Evolutionary conservation across 139 green algal genomes (phyloP).

Genomic region (Auxenochlorella protothecoides): DNA sequence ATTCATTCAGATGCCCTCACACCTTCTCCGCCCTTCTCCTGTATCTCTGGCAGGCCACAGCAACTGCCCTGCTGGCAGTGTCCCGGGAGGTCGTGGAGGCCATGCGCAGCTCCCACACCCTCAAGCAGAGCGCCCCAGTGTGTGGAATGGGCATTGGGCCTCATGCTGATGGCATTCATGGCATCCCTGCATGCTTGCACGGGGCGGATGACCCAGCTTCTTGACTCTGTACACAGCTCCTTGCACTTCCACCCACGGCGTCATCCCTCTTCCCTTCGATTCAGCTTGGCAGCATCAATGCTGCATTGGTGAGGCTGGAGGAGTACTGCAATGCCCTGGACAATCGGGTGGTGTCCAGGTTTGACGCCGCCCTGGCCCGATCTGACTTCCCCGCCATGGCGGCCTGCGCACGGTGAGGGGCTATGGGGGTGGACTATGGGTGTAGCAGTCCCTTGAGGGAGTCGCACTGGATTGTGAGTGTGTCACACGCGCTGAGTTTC

Average conservation of each 20-base stretch:
- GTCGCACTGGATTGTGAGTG: not conserved
- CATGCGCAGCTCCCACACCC: too few species aligned
- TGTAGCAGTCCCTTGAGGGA: not conserved
- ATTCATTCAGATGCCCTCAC: too few species aligned
- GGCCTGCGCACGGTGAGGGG: constrained; percentile 27
- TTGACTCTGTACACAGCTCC: not conserved
- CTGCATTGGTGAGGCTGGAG: constrained; percentile 33
- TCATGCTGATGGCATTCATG: too few species aligned
- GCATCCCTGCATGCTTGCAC: too few species aligned
- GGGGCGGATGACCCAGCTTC: not conserved
- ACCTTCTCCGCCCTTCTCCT: too few species aligned
- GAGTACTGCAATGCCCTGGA: constrained; percentile 50
- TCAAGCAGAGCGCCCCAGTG: too few species aligned
- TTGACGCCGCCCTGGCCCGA: constrained; percentile 39
- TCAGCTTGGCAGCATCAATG: constrained; percentile 12
- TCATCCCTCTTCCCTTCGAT: too few species aligned
- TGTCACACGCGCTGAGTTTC: not conserved
- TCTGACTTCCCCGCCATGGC: constrained; percentile 40
- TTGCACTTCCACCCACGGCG: not conserved
- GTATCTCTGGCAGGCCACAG: too few species aligned
- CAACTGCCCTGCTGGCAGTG: too few species aligned
- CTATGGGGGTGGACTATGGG: not conserved
- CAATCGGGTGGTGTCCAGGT: constrained; percentile 46
- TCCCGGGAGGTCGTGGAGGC: too few species aligned
- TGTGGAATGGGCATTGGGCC: too few species aligned